These are phyloP conservation scores for Bothia castanella DNA, from an alignment of 1,284 basidiomycete species.

Conservation along the genomic window DNA sequence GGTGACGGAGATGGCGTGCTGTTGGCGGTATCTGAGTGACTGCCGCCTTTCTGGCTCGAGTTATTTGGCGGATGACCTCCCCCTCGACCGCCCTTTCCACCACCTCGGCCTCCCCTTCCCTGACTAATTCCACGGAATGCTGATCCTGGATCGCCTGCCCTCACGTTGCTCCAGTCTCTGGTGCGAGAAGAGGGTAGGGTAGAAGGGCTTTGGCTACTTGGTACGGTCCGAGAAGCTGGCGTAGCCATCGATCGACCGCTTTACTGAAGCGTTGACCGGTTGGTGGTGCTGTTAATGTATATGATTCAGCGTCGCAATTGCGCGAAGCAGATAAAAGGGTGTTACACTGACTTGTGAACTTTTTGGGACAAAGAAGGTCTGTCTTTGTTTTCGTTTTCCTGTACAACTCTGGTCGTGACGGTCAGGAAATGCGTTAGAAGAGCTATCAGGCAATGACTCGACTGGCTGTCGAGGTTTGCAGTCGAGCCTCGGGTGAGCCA, in stretches of 20 bases:
- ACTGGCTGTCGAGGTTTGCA: slow-evolving; percentile 1
- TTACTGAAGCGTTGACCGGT: background rate
- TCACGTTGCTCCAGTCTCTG: slow-evolving; percentile 41
- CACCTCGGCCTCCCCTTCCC: slow-evolving; percentile 33
- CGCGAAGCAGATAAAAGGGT: background rate
- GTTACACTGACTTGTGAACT: slow-evolving; percentile 28
- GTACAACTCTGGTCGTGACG: background rate
- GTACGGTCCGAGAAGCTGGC: slow-evolving; percentile 28
- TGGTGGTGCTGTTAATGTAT: slow-evolving; percentile 7
- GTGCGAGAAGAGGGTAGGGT: slow-evolving; percentile 29
- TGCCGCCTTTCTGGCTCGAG: slow-evolving; percentile 28
- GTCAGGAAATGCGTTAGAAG: background rate
- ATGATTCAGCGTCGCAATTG: slow-evolving; percentile 13
- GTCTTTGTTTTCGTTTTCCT: background rate
- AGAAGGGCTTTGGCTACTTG: slow-evolving; percentile 27
- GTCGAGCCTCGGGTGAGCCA: slow-evolving; percentile 17
- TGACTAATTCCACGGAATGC: slow-evolving; percentile 43
- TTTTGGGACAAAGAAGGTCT: slow-evolving; percentile 29
- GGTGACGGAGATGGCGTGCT: slow-evolving; percentile 24
- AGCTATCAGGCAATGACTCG: background rate
- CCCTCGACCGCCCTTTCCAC: slow-evolving; percentile 29
- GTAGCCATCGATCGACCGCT: slow-evolving; percentile 29
- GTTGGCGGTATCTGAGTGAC: slow-evolving; percentile 19
- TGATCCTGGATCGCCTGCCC: slow-evolving; percentile 45
- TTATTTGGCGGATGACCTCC: slow-evolving; percentile 29